Evolutionary conservation across 2,329 filamentous ascomycete species (phyloP).

Genomic region (Penicillium fuscoglaucum): DNA sequence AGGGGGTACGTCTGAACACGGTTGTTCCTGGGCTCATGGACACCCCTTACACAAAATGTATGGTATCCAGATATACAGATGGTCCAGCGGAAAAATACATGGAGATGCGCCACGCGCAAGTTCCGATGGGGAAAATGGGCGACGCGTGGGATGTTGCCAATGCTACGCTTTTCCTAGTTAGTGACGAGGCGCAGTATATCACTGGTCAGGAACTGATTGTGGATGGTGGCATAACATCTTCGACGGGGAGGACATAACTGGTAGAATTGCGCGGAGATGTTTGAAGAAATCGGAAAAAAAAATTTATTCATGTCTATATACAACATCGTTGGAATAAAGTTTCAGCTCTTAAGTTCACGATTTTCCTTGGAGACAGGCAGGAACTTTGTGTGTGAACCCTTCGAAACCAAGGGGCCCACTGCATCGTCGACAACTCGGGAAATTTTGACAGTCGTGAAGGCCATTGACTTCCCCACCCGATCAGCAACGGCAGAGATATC

Average conservation of each 20-base stretch:
- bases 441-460: constrained; percentile 10
- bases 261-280: not conserved
- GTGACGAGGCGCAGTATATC: constrained; percentile 35
- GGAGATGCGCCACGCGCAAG: constrained; percentile 24
- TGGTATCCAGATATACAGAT: constrained; percentile 49
- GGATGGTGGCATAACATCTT: constrained; percentile 38
- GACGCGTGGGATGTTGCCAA: constrained; percentile 38
- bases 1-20: constrained; percentile 50
- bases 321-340: not conserved
- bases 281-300: not conserved
- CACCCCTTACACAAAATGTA: constrained; percentile 51
- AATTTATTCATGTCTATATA: not conserved
- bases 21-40: constrained; percentile 60
- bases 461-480: constrained; percentile 11
- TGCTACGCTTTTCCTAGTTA: constrained; percentile 34
- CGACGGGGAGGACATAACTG: constrained; percentile 15
- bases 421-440: constrained; percentile 5
- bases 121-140: constrained; percentile 37
- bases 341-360: not conserved
- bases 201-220: constrained; percentile 40
- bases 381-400: constrained; percentile 12
- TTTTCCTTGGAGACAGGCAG: constrained; percentile 13
- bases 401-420: constrained; percentile 10
- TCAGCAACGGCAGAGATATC: constrained; percentile 8
- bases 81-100: constrained; percentile 48